phyloP scores from a whole-genome alignment of 129 eudicot species.

The Deinandra increscens region DNA sequence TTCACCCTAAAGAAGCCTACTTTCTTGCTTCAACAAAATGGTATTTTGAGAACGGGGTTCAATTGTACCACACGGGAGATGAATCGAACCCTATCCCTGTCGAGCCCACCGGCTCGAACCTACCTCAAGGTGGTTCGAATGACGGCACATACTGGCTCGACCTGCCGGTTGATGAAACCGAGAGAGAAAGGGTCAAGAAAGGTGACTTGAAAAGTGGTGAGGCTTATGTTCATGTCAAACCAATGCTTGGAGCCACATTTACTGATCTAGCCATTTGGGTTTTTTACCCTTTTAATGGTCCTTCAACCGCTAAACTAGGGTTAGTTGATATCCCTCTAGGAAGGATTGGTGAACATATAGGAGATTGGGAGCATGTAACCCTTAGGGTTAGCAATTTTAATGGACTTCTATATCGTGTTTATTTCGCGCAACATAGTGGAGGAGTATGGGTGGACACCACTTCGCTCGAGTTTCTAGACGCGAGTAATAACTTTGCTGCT shows the following conservation, averaged over 20 bases:
- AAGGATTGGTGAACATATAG: conserved; percentile 68
- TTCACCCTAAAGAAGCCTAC: conserved; percentile 56
- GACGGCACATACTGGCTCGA: conserved; percentile 71
- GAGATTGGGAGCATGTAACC: conserved; percentile 88
- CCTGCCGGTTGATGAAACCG: conserved; percentile 47
- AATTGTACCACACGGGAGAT: conserved; percentile 45
- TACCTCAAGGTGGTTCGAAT: conserved; percentile 64
- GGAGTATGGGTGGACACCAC: conserved; percentile 60
- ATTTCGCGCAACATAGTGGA: conserved; percentile 60
- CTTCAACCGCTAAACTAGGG: conserved; percentile 53
- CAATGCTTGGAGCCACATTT: conserved; percentile 58
- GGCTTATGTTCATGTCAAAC: conserved; percentile 60
- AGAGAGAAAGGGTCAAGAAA: conserved; percentile 43
- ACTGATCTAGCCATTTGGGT: conserved; percentile 68
- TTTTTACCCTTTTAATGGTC: conserved; percentile 76
- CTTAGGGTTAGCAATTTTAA: conserved; percentile 65
- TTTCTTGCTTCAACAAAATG: conserved; percentile 55
- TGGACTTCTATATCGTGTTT: conserved; percentile 50
- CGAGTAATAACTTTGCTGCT: conserved; percentile 39
- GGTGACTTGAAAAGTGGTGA: conserved; percentile 44
- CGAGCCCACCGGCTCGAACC: conserved; percentile 52
- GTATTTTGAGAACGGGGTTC: conserved; percentile 63
- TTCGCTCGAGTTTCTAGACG: conserved; percentile 40
- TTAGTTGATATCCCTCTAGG: conserved; percentile 42
- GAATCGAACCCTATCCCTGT: conserved; percentile 47